phyloP scores from a whole-genome alignment of 805 yeast species.

The Metschnikowia matae region DNA sequence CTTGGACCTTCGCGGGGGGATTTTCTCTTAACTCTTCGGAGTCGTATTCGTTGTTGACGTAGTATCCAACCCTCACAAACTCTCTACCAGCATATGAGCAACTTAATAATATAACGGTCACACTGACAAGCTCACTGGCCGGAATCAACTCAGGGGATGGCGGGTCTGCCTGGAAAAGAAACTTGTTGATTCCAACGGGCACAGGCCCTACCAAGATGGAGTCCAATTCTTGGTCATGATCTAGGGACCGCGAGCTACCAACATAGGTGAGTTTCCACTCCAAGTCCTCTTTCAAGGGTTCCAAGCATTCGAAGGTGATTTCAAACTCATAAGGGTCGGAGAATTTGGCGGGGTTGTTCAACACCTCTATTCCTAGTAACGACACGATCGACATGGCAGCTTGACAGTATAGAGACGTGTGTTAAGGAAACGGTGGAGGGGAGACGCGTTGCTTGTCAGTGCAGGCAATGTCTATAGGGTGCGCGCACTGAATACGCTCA shows the following conservation, averaged over 20 bases:
- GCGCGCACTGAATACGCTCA: not conserved
- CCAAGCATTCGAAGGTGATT: constrained; percentile 95
- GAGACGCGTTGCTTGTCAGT: constrained; percentile 2
- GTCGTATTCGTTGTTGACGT: constrained; percentile 96
- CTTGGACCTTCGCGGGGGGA: constrained; percentile 91
- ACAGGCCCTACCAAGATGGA: constrained; percentile 98
- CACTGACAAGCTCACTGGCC: constrained; percentile 90
- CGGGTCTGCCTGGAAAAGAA: constrained; percentile 90
- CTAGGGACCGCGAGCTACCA: constrained; percentile 89
- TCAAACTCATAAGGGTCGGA: constrained; percentile 93
- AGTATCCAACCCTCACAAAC: constrained; percentile 95
- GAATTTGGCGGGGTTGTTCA: constrained; percentile 93
- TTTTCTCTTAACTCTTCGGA: constrained; percentile 87
- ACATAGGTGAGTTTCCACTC: constrained; percentile 98
- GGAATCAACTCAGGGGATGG: constrained; percentile 96
- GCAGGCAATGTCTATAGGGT: not conserved
- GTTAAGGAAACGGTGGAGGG: not conserved
- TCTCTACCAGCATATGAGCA: constrained; percentile 93
- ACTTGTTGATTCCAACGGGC: constrained; percentile 94
- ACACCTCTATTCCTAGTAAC: constrained; percentile 81
- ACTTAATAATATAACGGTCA: constrained; percentile 87
- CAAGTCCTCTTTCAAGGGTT: constrained; percentile 83
- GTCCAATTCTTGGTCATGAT: constrained; percentile 95
- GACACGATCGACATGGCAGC: constrained; percentile 84
- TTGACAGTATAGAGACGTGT: not conserved